These are phyloP conservation scores for Pleurotus salmoneostramineus DNA, from an alignment of 768 basidiomycete genomes.

Conservation along the genomic window DNA sequence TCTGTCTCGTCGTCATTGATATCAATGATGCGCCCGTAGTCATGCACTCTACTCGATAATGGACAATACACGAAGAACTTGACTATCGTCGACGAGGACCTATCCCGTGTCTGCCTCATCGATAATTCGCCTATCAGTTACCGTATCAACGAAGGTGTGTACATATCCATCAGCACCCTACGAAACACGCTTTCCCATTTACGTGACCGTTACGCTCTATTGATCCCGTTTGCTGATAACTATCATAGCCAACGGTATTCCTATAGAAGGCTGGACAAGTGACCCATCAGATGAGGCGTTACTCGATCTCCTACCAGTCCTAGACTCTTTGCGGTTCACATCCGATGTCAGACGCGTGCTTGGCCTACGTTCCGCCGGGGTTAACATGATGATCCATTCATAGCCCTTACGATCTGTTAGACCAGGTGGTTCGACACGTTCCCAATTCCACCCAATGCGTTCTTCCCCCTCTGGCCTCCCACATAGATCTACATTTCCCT, in stretches of 20 bases:
- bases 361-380: slow-evolving; percentile 54
- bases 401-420: slow-evolving; percentile 13
- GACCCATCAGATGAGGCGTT: slow-evolving; percentile 96
- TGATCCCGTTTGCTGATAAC: background rate
- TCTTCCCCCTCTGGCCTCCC: too few relatives aligned
- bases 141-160: slow-evolving; percentile 85
- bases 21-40: slow-evolving; percentile 38
- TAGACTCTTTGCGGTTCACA: slow-evolving; percentile 95
- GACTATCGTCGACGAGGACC: slow-evolving; percentile 81
- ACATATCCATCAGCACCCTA: background rate
- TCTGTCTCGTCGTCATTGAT: slow-evolving; percentile 4
- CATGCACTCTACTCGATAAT: slow-evolving; percentile 88
- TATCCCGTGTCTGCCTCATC: slow-evolving; percentile 89
- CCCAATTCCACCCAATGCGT: background rate
- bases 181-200: background rate
- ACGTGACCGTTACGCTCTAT: background rate
- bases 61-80: slow-evolving; percentile 96
- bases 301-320: slow-evolving; percentile 90
- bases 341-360: slow-evolving; percentile 91
- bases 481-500: too few relatives aligned
- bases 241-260: slow-evolving; percentile 87
- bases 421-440: background rate
- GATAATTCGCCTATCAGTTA: slow-evolving; percentile 97
- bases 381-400: slow-evolving; percentile 17
- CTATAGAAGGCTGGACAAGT: slow-evolving; percentile 98